These are phyloP conservation scores for Fereydounia khargensis DNA, from an alignment of 1,284 basidiomycete genomes.

Conservation along the genomic window DNA sequence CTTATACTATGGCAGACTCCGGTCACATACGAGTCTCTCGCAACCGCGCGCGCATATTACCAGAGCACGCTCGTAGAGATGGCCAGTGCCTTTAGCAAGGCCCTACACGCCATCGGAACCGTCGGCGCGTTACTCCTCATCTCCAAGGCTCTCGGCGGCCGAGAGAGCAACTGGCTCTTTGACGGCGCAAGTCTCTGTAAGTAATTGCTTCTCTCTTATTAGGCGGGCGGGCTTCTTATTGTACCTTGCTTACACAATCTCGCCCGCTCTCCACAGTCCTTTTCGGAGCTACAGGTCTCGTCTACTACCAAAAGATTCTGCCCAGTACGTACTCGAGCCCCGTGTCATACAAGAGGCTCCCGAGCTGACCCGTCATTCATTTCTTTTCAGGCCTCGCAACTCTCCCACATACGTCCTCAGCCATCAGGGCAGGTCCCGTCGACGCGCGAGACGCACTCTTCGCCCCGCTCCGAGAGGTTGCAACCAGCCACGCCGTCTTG, in stretches of 20 bases:
- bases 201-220: conserved; percentile 2
- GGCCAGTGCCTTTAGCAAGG: conserved; percentile 21
- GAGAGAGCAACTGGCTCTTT: conserved; percentile 56
- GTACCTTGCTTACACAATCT: too few species aligned
- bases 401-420: conserved; percentile 18
- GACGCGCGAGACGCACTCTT: conserved; percentile 26
- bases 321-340: conserved; percentile 28
- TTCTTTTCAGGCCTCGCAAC: conserved; percentile 22
- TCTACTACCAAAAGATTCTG: conserved; percentile 48
- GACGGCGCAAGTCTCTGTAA: conserved; percentile 54
- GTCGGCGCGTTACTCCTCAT: conserved; percentile 30
- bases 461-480: conserved; percentile 48
- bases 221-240: too few species aligned
- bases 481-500: conserved; percentile 49
- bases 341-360: too few species aligned
- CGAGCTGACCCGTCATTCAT: too few species aligned
- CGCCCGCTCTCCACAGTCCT: conserved; percentile 23
- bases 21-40: conserved; percentile 38
- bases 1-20: conserved; percentile 52
- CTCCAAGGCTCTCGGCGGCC: conserved; percentile 43
- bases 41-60: conserved; percentile 52
- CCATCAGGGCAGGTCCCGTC: conserved; percentile 4
- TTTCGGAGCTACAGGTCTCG: conserved; percentile 44
- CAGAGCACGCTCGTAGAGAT: conserved; percentile 38
- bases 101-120: conserved; percentile 32